A percentile compares a stretch with the other conserved stretches of the same genome.
phyloP scores from a whole-genome alignment of 345 rosid genomes.

The Citropsis articulata region DNA sequence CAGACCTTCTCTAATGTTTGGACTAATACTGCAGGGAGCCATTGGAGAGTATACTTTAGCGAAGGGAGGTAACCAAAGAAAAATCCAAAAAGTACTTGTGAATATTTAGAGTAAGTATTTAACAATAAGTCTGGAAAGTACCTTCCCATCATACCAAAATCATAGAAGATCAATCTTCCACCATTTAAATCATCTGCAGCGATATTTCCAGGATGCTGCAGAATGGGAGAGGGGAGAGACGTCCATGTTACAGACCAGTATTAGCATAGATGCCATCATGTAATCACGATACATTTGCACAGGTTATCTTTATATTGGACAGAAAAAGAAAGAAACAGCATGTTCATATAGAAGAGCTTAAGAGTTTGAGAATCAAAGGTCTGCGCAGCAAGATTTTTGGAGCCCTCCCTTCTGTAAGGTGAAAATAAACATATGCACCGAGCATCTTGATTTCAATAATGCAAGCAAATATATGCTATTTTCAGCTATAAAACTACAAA shows the following conservation, averaged over 20 bases:
- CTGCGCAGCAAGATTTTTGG: too few relatives aligned
- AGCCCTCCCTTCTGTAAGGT: too few relatives aligned
- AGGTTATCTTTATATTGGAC: neutral
- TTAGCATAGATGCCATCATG: neutral
- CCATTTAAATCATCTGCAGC: constrained; percentile 99
- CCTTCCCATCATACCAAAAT: constrained; percentile 99
- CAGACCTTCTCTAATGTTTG: constrained; percentile 92
- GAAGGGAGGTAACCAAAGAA: constrained; percentile 13
- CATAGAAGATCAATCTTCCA: constrained; percentile 94
- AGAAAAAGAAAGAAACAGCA: neutral
- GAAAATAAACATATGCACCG: too few relatives aligned
- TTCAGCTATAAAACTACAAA: neutral
- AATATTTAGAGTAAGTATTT: neutral
- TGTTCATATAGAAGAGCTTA: neutral
- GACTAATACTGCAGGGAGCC: constrained; percentile 66
- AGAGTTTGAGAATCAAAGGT: too few relatives aligned
- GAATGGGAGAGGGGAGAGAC: neutral
- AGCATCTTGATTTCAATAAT: too few relatives aligned
- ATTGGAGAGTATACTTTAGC: constrained; percentile 1
- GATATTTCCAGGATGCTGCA: constrained; percentile 98
- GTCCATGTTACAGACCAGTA: constrained; percentile 1
- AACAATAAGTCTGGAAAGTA: constrained; percentile 26
- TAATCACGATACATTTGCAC: constrained; percentile 6
- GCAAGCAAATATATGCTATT: too few relatives aligned
- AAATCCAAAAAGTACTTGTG: constrained; percentile 2